phyloP scores from a whole-genome alignment of 2,329 filamentous ascomycete species.

The Knoxdaviesia proteae region DNA sequence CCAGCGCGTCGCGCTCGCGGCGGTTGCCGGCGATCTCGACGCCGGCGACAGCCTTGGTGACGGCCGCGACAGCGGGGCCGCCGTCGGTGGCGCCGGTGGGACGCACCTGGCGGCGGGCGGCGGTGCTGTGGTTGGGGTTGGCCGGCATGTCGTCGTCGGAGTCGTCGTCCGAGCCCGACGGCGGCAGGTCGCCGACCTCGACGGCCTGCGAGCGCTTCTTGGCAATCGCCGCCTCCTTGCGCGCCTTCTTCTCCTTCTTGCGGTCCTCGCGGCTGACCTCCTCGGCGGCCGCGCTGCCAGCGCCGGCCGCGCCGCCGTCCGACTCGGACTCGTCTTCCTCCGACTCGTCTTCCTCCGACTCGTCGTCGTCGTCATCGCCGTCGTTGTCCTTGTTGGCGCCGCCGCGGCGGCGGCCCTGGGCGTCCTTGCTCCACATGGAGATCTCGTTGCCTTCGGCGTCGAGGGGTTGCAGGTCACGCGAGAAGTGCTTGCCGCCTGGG shows the following conservation, averaged over 20 bases:
- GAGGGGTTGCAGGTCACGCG: conserved; percentile 68
- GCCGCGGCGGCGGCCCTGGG: conserved; percentile 9
- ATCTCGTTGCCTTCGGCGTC: conserved; percentile 78
- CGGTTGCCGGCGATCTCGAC: conserved; percentile 24
- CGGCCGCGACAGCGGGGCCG: conserved; percentile 20
- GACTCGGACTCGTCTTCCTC: conserved; percentile 27
- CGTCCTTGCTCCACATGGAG: conserved; percentile 62
- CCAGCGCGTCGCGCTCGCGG: conserved; percentile 50
- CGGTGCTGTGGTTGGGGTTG: conserved; percentile 81
- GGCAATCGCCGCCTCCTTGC: conserved; percentile 74
- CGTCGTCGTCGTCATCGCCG: conserved; percentile 31
- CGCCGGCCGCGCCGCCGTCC: conserved; percentile 24
- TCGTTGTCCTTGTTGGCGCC: conserved; percentile 20
- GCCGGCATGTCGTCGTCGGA: conserved; percentile 48
- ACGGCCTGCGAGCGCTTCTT: conserved; percentile 50
- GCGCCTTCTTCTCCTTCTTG: conserved; percentile 68
- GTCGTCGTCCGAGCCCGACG: conserved; percentile 38
- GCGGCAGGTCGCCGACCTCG: conserved; percentile 69
- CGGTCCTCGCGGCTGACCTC: conserved; percentile 60
- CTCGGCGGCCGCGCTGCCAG: conserved; percentile 22
- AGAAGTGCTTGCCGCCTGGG: conserved; percentile 85
- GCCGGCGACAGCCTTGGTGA: conserved; percentile 34
- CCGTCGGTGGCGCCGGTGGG: conserved; percentile 14
- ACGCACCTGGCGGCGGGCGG: conserved; percentile 37
- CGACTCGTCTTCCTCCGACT: conserved; percentile 29